phyloP scores from a whole-genome alignment of 2,329 filamentous ascomycete species.

The Xylaria sp. region DNA sequence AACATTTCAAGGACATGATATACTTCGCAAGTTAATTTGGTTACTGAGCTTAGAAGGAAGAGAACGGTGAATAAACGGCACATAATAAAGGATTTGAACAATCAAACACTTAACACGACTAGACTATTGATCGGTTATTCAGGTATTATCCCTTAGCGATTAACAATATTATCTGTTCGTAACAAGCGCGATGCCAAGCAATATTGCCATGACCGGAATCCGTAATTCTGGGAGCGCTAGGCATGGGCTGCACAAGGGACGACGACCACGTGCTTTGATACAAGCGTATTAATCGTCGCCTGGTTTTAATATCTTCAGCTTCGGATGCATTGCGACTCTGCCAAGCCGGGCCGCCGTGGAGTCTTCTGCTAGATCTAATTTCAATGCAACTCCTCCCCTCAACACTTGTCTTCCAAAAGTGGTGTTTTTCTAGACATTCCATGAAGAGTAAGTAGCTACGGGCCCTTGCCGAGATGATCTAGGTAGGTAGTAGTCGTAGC shows the following conservation, averaged over 20 bases:
- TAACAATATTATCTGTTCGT: background rate
- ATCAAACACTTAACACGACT: background rate
- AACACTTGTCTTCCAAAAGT: background rate
- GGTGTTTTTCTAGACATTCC: background rate
- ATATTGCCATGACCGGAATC: conserved; percentile 8
- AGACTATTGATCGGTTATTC: background rate
- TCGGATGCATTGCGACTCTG: conserved; percentile 14
- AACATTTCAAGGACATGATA: too few relatives aligned
- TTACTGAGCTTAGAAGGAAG: too few relatives aligned
- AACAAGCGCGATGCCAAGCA: too few relatives aligned
- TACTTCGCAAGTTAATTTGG: too few relatives aligned
- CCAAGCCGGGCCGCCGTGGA: conserved; percentile 20
- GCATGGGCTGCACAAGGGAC: background rate
- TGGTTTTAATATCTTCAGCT: background rate
- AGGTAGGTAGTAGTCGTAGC: conserved; percentile 13
- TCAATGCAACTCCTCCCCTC: conserved; percentile 2
- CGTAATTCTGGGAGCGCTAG: conserved; percentile 21
- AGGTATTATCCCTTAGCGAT: background rate
- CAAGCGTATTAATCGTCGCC: conserved; percentile 14
- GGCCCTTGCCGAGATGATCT: background rate
- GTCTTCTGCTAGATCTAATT: conserved; percentile 2
- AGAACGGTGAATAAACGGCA: too few relatives aligned
- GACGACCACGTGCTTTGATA: conserved; percentile 27
- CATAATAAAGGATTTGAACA: too few relatives aligned
- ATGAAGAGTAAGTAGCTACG: background rate